phyloP scores from a whole-genome alignment of 148 eudicot genomes.

The Amaranthus hypochondriacus region DNA sequence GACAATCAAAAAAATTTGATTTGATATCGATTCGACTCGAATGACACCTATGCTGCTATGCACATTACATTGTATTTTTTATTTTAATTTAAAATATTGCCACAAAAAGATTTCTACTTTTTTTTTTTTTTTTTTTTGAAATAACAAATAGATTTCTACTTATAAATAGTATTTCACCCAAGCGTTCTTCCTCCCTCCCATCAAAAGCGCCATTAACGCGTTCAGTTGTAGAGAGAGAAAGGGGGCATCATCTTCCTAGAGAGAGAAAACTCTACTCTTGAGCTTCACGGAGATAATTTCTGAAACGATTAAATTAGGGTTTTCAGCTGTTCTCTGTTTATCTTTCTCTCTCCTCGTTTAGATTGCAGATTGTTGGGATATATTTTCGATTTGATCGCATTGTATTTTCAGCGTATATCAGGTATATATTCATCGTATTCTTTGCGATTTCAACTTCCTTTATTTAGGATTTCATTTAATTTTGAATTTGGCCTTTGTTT shows the following conservation, averaged over 20 bases:
- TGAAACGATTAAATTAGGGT: slow-evolving; percentile 4
- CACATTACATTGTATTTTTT: no score
- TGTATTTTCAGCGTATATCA: slow-evolving; percentile 12
- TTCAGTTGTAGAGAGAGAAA: slow-evolving; percentile 8
- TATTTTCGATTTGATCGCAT: slow-evolving; percentile 13
- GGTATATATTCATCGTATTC: slow-evolving; percentile 10
- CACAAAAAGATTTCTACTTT: not conserved
- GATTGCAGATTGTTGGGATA: slow-evolving; percentile 8
- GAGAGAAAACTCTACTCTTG: slow-evolving; percentile 1
- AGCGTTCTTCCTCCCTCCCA: not conserved
- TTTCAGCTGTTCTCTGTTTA: slow-evolving; percentile 1
- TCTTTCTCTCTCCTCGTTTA: slow-evolving; percentile 6
- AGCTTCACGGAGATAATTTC: not conserved
- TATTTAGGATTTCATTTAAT: not conserved
- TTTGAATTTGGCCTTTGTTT: not conserved
- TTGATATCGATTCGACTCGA: no score
- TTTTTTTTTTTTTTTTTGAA: not conserved
- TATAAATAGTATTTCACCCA: slow-evolving; percentile 12
- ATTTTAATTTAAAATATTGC: not conserved
- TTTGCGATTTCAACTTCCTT: slow-evolving; percentile 4
- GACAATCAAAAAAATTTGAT: no score
- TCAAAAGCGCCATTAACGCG: slow-evolving; percentile 21
- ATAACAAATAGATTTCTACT: not conserved
- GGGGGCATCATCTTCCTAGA: not conserved
- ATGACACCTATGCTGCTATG: no score